Conservation (phyloP, 208 protist genomes). For the Trypanosoma rangeli region DNA sequence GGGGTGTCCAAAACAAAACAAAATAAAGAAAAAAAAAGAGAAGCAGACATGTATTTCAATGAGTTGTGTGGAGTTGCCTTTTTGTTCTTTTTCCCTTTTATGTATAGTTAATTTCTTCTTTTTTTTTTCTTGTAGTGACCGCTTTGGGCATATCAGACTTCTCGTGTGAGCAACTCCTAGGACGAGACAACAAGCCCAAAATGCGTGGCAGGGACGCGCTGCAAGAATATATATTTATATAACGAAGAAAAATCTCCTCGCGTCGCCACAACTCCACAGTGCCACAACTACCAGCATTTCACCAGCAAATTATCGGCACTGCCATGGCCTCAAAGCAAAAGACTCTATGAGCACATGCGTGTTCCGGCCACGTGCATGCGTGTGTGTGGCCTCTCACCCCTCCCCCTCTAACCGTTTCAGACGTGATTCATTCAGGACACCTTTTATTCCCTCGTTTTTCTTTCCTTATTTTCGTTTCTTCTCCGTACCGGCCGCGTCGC, state of each 20-base stretch:
- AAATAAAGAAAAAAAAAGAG: neutral
- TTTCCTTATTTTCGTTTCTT: neutral
- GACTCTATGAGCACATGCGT: neutral
- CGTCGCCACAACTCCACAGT: neutral
- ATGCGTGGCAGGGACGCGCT: too few species aligned
- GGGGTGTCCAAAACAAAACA: neutral
- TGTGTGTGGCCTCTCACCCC: neutral
- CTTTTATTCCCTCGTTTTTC: conserved; percentile 11
- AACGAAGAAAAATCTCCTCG: neutral
- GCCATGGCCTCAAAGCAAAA: neutral
- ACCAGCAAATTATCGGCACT: neutral
- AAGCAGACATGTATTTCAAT: too few species aligned
- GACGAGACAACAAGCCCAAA: too few species aligned
- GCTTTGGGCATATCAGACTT: neutral
- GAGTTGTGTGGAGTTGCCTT: too few species aligned
- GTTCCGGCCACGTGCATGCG: neutral
- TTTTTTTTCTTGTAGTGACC: neutral
- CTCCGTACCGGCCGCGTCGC: too few species aligned
- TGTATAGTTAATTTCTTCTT: neutral
- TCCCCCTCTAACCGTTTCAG: conserved; percentile 46
- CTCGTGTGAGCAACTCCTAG: neutral
- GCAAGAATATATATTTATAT: neutral
- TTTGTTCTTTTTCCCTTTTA: too few species aligned
- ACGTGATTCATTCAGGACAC: conserved; percentile 55
- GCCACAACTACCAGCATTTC: neutral